Percentiles rank a stretch among this genome's conserved stretches.
Evolutionary conservation across 129 eudicot species (phyloP).

Genomic region (Escallonia herrerae): DNA sequence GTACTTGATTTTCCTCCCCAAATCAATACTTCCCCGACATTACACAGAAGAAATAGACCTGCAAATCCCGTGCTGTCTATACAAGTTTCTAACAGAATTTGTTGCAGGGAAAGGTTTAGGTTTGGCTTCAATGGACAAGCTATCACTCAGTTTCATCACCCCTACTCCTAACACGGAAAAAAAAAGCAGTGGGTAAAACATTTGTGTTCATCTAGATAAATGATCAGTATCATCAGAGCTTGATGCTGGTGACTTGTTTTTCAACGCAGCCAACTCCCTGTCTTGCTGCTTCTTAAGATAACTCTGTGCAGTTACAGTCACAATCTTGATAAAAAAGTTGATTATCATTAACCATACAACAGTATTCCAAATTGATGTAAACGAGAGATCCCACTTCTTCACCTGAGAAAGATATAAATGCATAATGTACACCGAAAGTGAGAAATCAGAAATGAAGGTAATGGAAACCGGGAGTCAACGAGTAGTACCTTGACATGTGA

Average conservation of each 20-base stretch:
- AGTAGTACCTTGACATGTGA: conserved; percentile 54
- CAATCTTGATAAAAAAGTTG: not conserved
- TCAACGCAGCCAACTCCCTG: conserved; percentile 33
- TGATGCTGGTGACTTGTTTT: conserved; percentile 18
- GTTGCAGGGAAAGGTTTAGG: too few species aligned
- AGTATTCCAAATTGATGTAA: not conserved
- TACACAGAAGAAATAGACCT: too few species aligned
- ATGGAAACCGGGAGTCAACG: not conserved
- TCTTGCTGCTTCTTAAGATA: conserved; percentile 28
- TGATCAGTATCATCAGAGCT: conserved; percentile 7
- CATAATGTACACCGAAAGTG: not conserved
- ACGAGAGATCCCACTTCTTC: not conserved
- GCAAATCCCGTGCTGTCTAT: too few species aligned
- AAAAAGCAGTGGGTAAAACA: not conserved
- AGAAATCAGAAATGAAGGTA: not conserved
- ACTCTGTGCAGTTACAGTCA: not conserved
- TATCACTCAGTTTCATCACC: too few species aligned
- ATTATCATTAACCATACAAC: not conserved
- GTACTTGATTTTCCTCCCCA: too few species aligned
- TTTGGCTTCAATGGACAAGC: too few species aligned
- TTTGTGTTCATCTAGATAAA: not conserved
- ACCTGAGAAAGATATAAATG: too few species aligned
- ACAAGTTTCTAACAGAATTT: too few species aligned
- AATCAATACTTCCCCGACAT: too few species aligned
- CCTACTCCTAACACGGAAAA: too few species aligned